Conservation (phyloP, 805 yeast genomes). For the Zygoascus bituminiphila region DNA sequence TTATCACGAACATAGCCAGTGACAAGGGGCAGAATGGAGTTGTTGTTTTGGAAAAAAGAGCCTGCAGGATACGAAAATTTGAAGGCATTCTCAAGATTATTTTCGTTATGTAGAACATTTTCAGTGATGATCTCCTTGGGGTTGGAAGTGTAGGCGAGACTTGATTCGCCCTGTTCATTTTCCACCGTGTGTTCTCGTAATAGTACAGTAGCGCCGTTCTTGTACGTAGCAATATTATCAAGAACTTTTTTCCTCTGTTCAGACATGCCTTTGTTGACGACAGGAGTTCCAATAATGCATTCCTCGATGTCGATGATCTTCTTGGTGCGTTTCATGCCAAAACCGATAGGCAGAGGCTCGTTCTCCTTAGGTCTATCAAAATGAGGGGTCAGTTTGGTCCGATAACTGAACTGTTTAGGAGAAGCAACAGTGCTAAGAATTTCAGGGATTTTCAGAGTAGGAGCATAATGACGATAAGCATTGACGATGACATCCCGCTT, state of each 20-base stretch:
- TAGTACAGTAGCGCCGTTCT: slow-evolving; percentile 79
- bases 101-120: slow-evolving; percentile 39
- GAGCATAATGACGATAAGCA: slow-evolving; percentile 68
- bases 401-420: slow-evolving; percentile 66
- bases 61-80: slow-evolving; percentile 87
- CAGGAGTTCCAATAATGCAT: slow-evolving; percentile 79
- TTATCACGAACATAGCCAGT: slow-evolving; percentile 74
- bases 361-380: slow-evolving; percentile 58
- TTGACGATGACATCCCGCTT: slow-evolving; percentile 69
- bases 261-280: slow-evolving; percentile 63
- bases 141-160: slow-evolving; percentile 61
- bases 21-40: slow-evolving; percentile 77
- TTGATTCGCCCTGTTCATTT: slow-evolving; percentile 35
- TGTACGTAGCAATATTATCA: slow-evolving; percentile 40
- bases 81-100: slow-evolving; percentile 21
- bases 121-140: slow-evolving; percentile 75
- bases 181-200: slow-evolving; percentile 57
- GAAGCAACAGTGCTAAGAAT: slow-evolving; percentile 62
- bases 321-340: slow-evolving; percentile 69
- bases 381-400: slow-evolving; percentile 95
- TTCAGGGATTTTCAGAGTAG: slow-evolving; percentile 50
- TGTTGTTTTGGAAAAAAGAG: slow-evolving; percentile 94
- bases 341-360: slow-evolving; percentile 69
- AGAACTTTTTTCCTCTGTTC: slow-evolving; percentile 57
- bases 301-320: slow-evolving; percentile 85